Percentiles rank a stretch among this genome's conserved stretches.
Conservation (phyloP, 176 grass and related monocot species). For the Bothriochloa decipiens region DNA sequence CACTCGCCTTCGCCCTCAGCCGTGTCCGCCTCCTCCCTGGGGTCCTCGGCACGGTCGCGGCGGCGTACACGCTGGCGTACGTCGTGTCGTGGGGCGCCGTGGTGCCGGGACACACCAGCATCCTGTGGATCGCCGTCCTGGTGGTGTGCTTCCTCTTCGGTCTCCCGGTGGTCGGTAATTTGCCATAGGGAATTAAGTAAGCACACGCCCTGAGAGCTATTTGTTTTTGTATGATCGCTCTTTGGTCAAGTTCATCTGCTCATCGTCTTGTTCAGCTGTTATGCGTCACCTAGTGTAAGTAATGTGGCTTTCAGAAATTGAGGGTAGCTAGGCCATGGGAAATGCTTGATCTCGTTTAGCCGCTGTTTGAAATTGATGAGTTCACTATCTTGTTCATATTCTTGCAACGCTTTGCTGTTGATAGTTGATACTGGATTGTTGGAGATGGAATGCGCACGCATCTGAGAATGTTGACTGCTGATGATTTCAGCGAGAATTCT, state of each 20-base stretch:
- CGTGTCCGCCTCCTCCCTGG: constrained; percentile 19
- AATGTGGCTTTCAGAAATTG: too few species aligned
- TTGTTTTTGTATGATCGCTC: too few species aligned
- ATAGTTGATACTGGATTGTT: not conserved
- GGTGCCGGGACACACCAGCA: not conserved
- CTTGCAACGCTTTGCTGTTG: too few species aligned
- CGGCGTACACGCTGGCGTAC: not conserved
- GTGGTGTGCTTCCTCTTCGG: constrained; percentile 15
- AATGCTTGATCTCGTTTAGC: too few species aligned
- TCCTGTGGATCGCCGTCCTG: constrained; percentile 16
- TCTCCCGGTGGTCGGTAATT: not conserved
- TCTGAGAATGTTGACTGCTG: too few species aligned
- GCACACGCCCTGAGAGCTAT: not conserved
- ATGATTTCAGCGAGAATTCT: too few species aligned
- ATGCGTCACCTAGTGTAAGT: too few species aligned
- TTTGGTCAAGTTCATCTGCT: too few species aligned
- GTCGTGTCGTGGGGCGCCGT: constrained; percentile 20
- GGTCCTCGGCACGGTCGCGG: constrained; percentile 2
- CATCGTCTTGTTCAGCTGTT: too few species aligned
- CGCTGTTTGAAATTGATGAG: too few species aligned
- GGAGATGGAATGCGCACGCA: not conserved
- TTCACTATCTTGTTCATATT: too few species aligned
- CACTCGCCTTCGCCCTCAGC: not conserved
- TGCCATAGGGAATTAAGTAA: not conserved
- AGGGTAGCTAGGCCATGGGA: too few species aligned